phyloP scores from a whole-genome alignment of 1,284 basidiomycete species.

The Moesziomyces parantarcticus region DNA sequence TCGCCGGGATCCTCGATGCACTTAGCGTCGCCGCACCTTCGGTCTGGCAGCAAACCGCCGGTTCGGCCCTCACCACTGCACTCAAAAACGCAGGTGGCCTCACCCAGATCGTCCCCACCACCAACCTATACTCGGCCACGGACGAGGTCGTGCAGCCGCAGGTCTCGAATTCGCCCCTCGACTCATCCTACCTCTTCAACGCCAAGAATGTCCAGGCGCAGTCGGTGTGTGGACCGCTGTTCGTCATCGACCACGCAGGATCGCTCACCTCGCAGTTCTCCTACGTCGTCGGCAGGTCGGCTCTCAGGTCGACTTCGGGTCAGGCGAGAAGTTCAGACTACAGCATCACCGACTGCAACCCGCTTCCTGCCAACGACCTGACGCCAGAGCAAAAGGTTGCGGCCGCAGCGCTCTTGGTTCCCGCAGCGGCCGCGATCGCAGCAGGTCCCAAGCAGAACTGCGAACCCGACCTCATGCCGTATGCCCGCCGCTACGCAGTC shows the following conservation, averaged over 20 bases:
- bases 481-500: slow-evolving; percentile 24
- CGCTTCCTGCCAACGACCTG: slow-evolving; percentile 14
- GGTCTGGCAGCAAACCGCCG: slow-evolving; percentile 42
- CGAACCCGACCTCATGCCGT: slow-evolving; percentile 42
- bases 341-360: slow-evolving; percentile 21
- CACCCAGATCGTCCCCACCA: slow-evolving; percentile 34
- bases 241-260: slow-evolving; percentile 30
- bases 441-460: slow-evolving; percentile 37
- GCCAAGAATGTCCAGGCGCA: slow-evolving; percentile 40
- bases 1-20: slow-evolving; percentile 10
- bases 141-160: slow-evolving; percentile 44
- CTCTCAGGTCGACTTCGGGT: slow-evolving; percentile 4
- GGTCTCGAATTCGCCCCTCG: slow-evolving; percentile 7
- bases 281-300: slow-evolving; percentile 28
- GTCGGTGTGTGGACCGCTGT: slow-evolving; percentile 12
- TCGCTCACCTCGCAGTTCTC: slow-evolving; percentile 26
- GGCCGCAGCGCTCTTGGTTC: slow-evolving; percentile 8
- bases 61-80: slow-evolving; percentile 20
- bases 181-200: slow-evolving; percentile 24
- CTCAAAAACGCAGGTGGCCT: slow-evolving; percentile 39
- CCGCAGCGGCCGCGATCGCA: slow-evolving; percentile 8
- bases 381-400: slow-evolving; percentile 18
- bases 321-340: slow-evolving; percentile 21
- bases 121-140: slow-evolving; percentile 30
- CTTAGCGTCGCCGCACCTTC: not conserved